phyloP scores from a whole-genome alignment of 2,329 filamentous ascomycete species.

The Colletotrichum lindemuthianum region DNA sequence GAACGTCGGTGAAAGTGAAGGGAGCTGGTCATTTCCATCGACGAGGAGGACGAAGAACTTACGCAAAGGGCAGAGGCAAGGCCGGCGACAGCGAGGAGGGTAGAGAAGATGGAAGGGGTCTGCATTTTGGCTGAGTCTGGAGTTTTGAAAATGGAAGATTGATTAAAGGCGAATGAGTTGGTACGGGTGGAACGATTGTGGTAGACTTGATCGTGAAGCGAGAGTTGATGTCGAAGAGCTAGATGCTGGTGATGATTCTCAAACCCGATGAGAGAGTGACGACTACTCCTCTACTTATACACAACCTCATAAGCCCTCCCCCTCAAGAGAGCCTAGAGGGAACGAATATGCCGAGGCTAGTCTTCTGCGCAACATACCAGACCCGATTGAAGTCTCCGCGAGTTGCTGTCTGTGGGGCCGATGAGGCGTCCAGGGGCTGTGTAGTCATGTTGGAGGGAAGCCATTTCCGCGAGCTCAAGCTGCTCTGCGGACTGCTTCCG shows the following conservation, averaged over 20 bases:
- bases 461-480: neutral
- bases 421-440: constrained; percentile 14
- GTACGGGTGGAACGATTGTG: constrained; percentile 12
- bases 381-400: neutral
- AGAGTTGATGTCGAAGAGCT: constrained; percentile 23
- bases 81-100: constrained; percentile 21
- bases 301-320: neutral
- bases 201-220: neutral
- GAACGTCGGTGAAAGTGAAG: neutral
- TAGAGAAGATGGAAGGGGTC: constrained; percentile 19
- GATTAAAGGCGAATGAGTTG: neutral
- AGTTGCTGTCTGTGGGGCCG: constrained; percentile 8
- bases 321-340: neutral
- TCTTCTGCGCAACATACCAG: neutral
- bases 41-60: neutral
- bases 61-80: constrained; percentile 18
- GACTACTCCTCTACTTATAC: constrained; percentile 21
- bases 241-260: constrained; percentile 6
- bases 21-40: neutral
- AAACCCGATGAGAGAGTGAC: neutral
- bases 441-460: constrained; percentile 4
- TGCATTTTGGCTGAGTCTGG: constrained; percentile 23
- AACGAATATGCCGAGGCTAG: neutral
- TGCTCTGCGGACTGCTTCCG: neutral
- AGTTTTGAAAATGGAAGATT: neutral